These are phyloP conservation scores for Kokia cookei DNA, from an alignment of 441 rosid species.

Conservation along the genomic window DNA sequence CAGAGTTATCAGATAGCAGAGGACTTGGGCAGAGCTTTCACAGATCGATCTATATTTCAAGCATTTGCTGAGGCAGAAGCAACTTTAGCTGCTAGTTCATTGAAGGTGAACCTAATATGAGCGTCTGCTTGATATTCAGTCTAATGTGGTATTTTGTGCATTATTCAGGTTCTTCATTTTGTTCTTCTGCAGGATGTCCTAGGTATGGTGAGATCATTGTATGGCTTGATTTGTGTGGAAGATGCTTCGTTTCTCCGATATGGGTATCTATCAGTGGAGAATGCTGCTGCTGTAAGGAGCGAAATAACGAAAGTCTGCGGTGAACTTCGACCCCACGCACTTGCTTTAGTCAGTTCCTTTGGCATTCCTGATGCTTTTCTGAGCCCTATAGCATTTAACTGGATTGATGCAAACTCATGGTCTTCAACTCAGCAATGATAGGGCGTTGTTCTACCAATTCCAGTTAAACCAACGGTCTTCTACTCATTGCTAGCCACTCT, in stretches of 20 bases:
- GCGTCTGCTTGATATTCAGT: background rate
- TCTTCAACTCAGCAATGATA: conserved; percentile 38
- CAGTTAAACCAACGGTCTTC: background rate
- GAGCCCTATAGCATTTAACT: conserved; percentile 80
- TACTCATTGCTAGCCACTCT: background rate
- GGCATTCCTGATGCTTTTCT: conserved; percentile 78
- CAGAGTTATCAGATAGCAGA: conserved; percentile 83
- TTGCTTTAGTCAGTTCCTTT: conserved; percentile 65
- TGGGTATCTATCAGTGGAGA: conserved; percentile 55
- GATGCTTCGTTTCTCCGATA: conserved; percentile 74
- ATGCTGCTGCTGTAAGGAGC: conserved; percentile 53
- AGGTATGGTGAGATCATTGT: conserved; percentile 60
- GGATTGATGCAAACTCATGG: conserved; percentile 91
- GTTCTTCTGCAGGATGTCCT: conserved; percentile 43
- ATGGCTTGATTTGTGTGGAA: conserved; percentile 61
- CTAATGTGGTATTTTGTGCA: background rate
- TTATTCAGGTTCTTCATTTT: background rate
- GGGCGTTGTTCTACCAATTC: background rate
- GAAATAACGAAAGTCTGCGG: conserved; percentile 66
- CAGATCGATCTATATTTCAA: conserved; percentile 66
- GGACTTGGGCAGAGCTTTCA: conserved; percentile 86
- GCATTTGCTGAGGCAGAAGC: conserved; percentile 54
- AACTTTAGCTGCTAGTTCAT: conserved; percentile 36
- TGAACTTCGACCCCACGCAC: conserved; percentile 76
- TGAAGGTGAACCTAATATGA: conserved; percentile 46